phyloP scores from a whole-genome alignment of 1,139 yeast species.

The Arxiozyma heterogenica region DNA sequence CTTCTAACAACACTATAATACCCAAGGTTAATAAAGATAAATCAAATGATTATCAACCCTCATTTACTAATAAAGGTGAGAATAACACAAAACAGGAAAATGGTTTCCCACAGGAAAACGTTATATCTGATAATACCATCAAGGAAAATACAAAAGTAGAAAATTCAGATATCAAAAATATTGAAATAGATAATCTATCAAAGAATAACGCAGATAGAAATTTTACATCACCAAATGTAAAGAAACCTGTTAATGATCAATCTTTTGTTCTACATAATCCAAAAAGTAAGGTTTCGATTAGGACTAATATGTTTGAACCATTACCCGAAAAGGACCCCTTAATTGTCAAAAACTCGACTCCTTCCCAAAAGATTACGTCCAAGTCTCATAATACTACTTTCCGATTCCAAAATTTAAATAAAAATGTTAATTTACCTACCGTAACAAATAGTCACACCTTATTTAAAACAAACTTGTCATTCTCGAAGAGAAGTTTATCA shows the following conservation, averaged over 20 bases:
- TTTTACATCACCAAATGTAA: neutral
- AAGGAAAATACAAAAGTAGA: neutral
- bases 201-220: neutral
- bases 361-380: neutral
- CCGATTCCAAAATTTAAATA: neutral
- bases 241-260: neutral
- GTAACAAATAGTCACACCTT: neutral
- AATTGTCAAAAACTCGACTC: slow-evolving; percentile 12
- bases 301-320: slow-evolving; percentile 28
- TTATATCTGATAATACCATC: neutral
- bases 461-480: neutral
- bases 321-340: slow-evolving; percentile 30
- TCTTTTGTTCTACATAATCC: neutral
- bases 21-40: neutral
- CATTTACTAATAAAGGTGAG: neutral
- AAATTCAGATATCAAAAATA: neutral
- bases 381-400: neutral
- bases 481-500: neutral
- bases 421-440: neutral
- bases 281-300: neutral
- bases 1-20: neutral
- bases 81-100: neutral
- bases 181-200: neutral
- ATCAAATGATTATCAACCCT: neutral
- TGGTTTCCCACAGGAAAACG: neutral